Percentiles rank a stretch among this genome's conserved stretches.
These are phyloP conservation scores for Staphylotrichum longicolle DNA, from an alignment of 495 filamentous ascomycete genomes.

Conservation along the genomic window DNA sequence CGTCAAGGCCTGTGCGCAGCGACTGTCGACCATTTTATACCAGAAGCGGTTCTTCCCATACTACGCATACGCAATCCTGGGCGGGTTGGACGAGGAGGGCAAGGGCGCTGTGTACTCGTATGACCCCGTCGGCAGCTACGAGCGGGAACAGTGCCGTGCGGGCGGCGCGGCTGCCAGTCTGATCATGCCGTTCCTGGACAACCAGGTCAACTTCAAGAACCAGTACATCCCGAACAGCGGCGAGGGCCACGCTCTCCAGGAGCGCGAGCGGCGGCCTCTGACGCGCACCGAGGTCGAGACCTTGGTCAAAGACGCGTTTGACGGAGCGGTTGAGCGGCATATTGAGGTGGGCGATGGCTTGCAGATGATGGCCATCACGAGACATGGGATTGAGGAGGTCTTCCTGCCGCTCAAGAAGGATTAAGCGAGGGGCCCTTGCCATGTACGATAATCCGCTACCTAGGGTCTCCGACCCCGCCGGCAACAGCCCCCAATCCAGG, in stretches of 20 bases:
- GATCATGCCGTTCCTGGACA: slow-evolving; percentile 99
- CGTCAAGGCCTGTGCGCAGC: slow-evolving; percentile 88
- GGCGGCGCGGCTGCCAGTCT: slow-evolving; percentile 92
- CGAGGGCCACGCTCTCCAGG: slow-evolving; percentile 73
- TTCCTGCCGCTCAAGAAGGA: slow-evolving; percentile 86
- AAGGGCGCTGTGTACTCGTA: slow-evolving; percentile 94
- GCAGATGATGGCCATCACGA: slow-evolving; percentile 91
- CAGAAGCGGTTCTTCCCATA: slow-evolving; percentile 98
- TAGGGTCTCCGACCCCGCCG: too few species aligned
- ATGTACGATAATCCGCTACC: slow-evolving; percentile 13
- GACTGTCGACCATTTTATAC: slow-evolving; percentile 90
- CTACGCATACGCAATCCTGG: slow-evolving; percentile 90
- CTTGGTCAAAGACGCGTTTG: slow-evolving; percentile 94
- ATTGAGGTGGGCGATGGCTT: slow-evolving; percentile 97
- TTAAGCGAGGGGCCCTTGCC: slow-evolving; percentile 22
- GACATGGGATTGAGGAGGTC: slow-evolving; percentile 82
- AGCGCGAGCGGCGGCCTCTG: slow-evolving; percentile 63
- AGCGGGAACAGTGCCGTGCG: slow-evolving; percentile 91
- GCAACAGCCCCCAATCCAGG: too few species aligned
- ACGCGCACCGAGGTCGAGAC: slow-evolving; percentile 71
- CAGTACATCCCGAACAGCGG: slow-evolving; percentile 91
- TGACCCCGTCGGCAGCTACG: slow-evolving; percentile 95
- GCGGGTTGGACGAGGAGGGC: slow-evolving; percentile 91
- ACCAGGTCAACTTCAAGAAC: slow-evolving; percentile 99
- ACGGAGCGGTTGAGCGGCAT: slow-evolving; percentile 95